Conservation (phyloP, 2,329 filamentous ascomycete species). For the Phialemoniopsis sp. region DNA sequence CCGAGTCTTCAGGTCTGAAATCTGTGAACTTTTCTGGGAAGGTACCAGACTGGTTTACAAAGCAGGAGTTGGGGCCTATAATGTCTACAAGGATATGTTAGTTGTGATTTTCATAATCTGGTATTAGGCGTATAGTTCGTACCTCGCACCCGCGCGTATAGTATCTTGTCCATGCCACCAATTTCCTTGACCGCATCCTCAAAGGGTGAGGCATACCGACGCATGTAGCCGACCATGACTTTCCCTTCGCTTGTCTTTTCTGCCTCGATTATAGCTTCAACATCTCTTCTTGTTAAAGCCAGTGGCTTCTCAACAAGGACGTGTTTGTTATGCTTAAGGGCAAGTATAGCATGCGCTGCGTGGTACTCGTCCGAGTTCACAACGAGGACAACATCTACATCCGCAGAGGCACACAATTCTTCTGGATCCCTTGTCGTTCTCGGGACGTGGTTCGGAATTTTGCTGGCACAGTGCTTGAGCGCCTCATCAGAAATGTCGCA, state of each 20-base stretch:
- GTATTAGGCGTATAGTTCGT: too few relatives aligned
- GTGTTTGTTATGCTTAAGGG: constrained; percentile 43
- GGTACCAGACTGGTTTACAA: constrained; percentile 37
- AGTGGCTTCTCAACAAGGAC: constrained; percentile 53
- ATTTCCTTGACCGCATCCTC: constrained; percentile 45
- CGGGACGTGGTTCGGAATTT: constrained; percentile 9
- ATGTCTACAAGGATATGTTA: not conserved
- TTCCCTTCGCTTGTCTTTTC: constrained; percentile 28
- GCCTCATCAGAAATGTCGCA: constrained; percentile 41
- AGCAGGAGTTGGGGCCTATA: constrained; percentile 41
- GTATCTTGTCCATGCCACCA: constrained; percentile 35
- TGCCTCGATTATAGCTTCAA: constrained; percentile 37
- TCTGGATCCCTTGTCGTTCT: constrained; percentile 28
- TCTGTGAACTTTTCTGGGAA: constrained; percentile 35
- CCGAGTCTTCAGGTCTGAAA: constrained; percentile 17
- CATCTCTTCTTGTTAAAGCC: constrained; percentile 28
- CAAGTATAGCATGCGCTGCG: constrained; percentile 36
- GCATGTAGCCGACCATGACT: constrained; percentile 38
- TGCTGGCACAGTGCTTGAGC: constrained; percentile 18
- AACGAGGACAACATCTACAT: constrained; percentile 50
- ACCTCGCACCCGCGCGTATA: constrained; percentile 39
- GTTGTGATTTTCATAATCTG: too few relatives aligned
- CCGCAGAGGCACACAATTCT: constrained; percentile 32
- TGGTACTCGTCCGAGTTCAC: constrained; percentile 48
- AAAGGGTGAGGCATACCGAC: constrained; percentile 49